Evolutionary conservation across 2,329 filamentous ascomycete genomes (phyloP), one percentile per base, ranked within the genome.

Genomic region (Monascus ruber): DNA sequence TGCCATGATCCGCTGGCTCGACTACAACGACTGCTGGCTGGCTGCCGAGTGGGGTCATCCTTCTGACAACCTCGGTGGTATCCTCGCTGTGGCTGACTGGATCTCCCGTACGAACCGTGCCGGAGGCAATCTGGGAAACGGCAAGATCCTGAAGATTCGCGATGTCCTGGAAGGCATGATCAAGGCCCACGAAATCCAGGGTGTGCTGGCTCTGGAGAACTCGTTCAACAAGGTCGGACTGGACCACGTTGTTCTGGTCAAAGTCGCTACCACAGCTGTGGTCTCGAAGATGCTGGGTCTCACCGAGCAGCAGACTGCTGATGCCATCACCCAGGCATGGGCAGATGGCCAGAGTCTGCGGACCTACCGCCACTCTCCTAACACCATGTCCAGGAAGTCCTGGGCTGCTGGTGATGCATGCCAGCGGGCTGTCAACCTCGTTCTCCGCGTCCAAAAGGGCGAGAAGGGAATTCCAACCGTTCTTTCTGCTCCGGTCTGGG

Each of bases 1-100:
- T 55, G 84, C 91, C 56, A 94, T 94, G 82, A 94, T 98, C 70
- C 78, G 91, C 60, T 98, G 91, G 91, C 78, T 98, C 56, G 91
- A 98, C 72, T 98, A 96, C 77, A 98, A 98, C 66, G 91, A 98
- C 76, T 96, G 91, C 78, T 98, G 89, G 91, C 75, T 96, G 48
- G 91, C 89, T 34, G 91, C 91, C 41, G 91, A 98, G 71, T 98
- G 91, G 91, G 91, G 91, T 42, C 91, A 98, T 67, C 91, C 91
- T 46, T 95, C 88, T 4, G 91, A 98, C 73, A 98, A 98, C 73
- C 68, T 98, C 52, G 91, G 91, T 47, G 91, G 89, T 56, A 98
- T 98, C 61, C 78, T 98, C 46, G 86, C 89, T 35, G 88, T 95
- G 38, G 86, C 91, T 44, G 91, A 98, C 73, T 98, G 91, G 91